phyloP scores from a whole-genome alignment of 129 eudicot genomes.

The Arctium minus region DNA sequence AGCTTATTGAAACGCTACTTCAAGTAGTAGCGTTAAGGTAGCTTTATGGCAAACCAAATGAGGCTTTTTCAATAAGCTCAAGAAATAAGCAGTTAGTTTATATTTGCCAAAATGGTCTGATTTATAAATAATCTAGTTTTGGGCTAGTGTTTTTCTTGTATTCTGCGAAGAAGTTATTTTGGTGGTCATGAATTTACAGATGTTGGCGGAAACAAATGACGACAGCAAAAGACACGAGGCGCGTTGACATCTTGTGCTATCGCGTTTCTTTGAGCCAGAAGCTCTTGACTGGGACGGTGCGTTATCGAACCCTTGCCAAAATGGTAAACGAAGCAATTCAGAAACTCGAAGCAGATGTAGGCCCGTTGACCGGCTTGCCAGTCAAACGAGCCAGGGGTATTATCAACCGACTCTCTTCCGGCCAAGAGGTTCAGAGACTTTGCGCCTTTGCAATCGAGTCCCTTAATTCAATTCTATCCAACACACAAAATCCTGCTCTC shows the following conservation, averaged over 20 bases:
- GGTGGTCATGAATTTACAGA: conserved; percentile 23
- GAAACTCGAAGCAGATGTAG: conserved; percentile 71
- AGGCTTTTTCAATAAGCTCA: not conserved
- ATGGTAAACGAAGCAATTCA: conserved; percentile 49
- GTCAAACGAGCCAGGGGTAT: conserved; percentile 81
- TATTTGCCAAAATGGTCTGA: not conserved
- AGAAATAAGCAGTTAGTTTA: not conserved
- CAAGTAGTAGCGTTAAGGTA: not conserved
- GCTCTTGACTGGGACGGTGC: conserved; percentile 54
- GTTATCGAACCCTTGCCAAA: conserved; percentile 39
- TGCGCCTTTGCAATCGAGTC: conserved; percentile 64
- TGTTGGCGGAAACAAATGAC: conserved; percentile 75
- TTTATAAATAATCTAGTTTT: not conserved
- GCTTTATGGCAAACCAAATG: not conserved
- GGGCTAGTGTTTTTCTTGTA: not conserved
- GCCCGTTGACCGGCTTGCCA: conserved; percentile 68
- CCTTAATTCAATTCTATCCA: conserved; percentile 40
- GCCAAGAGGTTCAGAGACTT: conserved; percentile 69
- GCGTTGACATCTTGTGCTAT: conserved; percentile 79
- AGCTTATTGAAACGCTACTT: not conserved
- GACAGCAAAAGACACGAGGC: conserved; percentile 73
- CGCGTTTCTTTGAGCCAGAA: conserved; percentile 61
- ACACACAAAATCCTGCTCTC: conserved; percentile 3
- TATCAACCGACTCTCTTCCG: conserved; percentile 77
- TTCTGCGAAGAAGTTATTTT: not conserved